Conservation (phyloP, 768 basidiomycete genomes). For the Pleurotus giganteus region DNA sequence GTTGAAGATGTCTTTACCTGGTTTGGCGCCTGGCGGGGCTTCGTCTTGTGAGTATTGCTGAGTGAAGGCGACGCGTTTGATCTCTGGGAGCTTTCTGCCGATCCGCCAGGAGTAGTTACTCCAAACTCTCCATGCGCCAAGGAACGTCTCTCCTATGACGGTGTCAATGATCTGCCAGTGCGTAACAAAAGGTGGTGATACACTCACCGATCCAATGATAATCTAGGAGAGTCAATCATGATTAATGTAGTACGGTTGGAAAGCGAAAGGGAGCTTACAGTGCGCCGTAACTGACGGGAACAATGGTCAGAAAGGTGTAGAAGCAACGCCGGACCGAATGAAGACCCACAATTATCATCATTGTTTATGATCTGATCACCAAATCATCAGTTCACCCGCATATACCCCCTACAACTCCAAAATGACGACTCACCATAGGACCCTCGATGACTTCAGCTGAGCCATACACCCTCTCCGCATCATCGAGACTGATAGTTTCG, state of each 20-base stretch:
- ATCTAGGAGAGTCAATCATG: neutral
- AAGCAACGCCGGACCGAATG: neutral
- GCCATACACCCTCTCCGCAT: neutral
- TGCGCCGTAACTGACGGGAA: neutral
- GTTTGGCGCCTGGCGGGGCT: neutral
- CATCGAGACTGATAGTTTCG: constrained; percentile 5
- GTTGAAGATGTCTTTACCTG: constrained; percentile 5
- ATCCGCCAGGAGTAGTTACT: constrained; percentile 1
- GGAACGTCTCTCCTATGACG: neutral
- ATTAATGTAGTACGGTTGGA: neutral
- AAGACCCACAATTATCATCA: constrained; percentile 3
- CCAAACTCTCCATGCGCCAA: constrained; percentile 5
- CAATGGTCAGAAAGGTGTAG: neutral
- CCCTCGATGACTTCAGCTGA: constrained; percentile 1
- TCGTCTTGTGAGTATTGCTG: neutral
- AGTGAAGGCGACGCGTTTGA: constrained; percentile 1
- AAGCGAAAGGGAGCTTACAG: neutral
- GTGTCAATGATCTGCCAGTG: too few relatives aligned
- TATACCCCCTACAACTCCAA: neutral
- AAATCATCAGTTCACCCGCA: neutral
- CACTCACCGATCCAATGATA: constrained; percentile 4
- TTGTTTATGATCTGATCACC: constrained; percentile 2
- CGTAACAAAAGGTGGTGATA: too few relatives aligned
- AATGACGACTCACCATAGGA: neutral
- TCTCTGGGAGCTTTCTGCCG: neutral